Evolutionary conservation across 129 eudicot species (phyloP).

Genomic region (Glebionis coronaria): DNA sequence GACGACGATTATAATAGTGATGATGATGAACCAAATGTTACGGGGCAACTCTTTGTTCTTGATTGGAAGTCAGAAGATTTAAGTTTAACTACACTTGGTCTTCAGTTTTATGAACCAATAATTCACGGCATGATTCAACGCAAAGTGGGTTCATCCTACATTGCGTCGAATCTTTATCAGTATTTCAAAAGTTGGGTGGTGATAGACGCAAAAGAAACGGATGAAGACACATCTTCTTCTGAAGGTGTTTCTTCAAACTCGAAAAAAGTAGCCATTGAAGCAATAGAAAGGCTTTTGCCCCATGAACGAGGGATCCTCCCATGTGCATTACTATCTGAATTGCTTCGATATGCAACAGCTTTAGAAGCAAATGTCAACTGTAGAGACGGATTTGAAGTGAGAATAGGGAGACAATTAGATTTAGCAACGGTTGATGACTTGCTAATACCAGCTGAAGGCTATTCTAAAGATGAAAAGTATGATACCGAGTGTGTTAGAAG

Average conservation of each 20-base stretch:
- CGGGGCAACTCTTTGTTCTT: slow-evolving; percentile 38
- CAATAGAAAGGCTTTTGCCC: slow-evolving; percentile 50
- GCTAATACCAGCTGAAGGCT: slow-evolving; percentile 44
- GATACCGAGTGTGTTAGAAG: slow-evolving; percentile 47
- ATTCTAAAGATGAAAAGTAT: slow-evolving; percentile 38
- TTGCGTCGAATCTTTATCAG: slow-evolving; percentile 1
- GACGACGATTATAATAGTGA: not conserved
- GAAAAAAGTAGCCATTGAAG: slow-evolving; percentile 34
- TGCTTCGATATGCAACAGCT: slow-evolving; percentile 32
- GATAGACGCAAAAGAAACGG: not conserved
- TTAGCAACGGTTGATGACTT: slow-evolving; percentile 41
- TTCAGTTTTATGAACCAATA: not conserved
- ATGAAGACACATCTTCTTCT: not conserved
- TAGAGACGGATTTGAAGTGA: slow-evolving; percentile 36
- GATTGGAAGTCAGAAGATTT: slow-evolving; percentile 21
- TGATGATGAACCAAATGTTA: slow-evolving; percentile 32
- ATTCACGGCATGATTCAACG: not conserved
- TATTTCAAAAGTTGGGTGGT: slow-evolving; percentile 1
- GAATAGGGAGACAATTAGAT: slow-evolving; percentile 55
- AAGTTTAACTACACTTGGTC: not conserved
- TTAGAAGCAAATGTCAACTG: not conserved
- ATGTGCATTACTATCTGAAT: slow-evolving; percentile 37
- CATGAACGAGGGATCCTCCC: slow-evolving; percentile 32
- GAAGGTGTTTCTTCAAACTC: slow-evolving; percentile 1
- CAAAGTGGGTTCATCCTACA: slow-evolving; percentile 10